phyloP scores from a whole-genome alignment of 2,329 filamentous ascomycete genomes.

The Penicillium sp. region DNA sequence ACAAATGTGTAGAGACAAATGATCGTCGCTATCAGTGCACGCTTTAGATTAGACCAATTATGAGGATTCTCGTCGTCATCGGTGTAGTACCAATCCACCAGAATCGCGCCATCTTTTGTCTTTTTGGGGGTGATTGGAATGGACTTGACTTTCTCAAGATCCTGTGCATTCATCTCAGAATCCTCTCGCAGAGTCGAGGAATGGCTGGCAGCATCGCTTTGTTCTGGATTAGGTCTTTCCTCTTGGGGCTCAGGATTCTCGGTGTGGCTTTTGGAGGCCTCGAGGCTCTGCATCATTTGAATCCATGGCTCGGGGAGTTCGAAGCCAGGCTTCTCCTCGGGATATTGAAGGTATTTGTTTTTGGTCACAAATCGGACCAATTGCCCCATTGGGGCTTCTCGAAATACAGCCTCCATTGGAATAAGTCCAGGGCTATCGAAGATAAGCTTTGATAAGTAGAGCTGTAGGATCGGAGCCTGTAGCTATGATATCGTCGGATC shows the following conservation, averaged over 20 bases:
- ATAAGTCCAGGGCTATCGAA: background rate
- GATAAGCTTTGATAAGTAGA: background rate
- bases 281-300: conserved; percentile 13
- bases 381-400: conserved; percentile 51
- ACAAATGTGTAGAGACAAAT: conserved; percentile 40
- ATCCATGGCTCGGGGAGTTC: conserved; percentile 27
- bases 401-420: conserved; percentile 28
- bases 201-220: conserved; percentile 7
- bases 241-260: background rate
- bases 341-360: conserved; percentile 47
- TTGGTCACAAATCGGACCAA: conserved; percentile 45
- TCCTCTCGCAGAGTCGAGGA: conserved; percentile 12
- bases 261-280: background rate
- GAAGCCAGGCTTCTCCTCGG: conserved; percentile 42
- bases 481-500: background rate
- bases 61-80: conserved; percentile 30
- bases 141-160: conserved; percentile 30
- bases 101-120: conserved; percentile 37
- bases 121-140: conserved; percentile 33
- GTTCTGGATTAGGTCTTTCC: background rate
- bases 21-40: conserved; percentile 21
- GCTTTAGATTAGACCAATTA: conserved; percentile 35
- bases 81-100: conserved; percentile 37
- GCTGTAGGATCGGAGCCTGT: background rate
- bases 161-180: conserved; percentile 26